These are phyloP conservation scores for Recurvomyces mirabilis DNA, from an alignment of 495 filamentous ascomycete species.

Conservation along the genomic window DNA sequence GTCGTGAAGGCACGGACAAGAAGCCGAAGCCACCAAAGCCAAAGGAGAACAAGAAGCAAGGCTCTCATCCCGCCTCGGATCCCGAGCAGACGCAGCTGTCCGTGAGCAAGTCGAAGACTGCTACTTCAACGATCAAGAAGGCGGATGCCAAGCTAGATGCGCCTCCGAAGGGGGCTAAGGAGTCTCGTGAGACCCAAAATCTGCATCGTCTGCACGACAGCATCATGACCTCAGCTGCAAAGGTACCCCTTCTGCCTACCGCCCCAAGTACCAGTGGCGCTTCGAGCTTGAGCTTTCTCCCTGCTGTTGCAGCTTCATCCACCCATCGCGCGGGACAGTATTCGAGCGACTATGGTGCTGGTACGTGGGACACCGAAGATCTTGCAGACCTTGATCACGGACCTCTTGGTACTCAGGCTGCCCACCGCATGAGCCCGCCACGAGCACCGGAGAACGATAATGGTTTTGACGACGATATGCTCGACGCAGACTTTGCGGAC, in stretches of 20 bases:
- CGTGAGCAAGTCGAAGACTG: slow-evolving; percentile 5
- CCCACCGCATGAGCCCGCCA: slow-evolving; percentile 1
- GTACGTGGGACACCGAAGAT: background rate
- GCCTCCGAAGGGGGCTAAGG: background rate
- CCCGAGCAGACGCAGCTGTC: slow-evolving; percentile 19
- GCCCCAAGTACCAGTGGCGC: background rate
- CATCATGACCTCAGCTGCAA: slow-evolving; percentile 9
- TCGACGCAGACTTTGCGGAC: background rate
- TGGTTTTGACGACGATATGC: slow-evolving; percentile 1
- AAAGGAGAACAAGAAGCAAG: slow-evolving; percentile 10
- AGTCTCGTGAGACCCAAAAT: slow-evolving; percentile 4
- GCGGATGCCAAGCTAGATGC: background rate
- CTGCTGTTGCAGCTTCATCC: no score
- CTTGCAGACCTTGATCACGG: background rate
- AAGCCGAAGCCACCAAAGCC: slow-evolving; percentile 44
- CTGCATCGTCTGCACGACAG: slow-evolving; percentile 13
- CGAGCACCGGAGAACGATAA: background rate
- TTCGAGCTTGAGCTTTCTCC: slow-evolving; percentile 2
- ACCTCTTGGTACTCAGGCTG: background rate
- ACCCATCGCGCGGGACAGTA: no score
- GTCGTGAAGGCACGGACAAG: slow-evolving; percentile 75
- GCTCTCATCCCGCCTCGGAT: background rate
- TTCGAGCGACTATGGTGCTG: slow-evolving; percentile 5
- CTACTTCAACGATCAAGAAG: background rate
- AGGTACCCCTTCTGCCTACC: background rate